These are phyloP conservation scores for Tylopilus sp. DNA, from an alignment of 768 basidiomycete genomes.

Conservation along the genomic window DNA sequence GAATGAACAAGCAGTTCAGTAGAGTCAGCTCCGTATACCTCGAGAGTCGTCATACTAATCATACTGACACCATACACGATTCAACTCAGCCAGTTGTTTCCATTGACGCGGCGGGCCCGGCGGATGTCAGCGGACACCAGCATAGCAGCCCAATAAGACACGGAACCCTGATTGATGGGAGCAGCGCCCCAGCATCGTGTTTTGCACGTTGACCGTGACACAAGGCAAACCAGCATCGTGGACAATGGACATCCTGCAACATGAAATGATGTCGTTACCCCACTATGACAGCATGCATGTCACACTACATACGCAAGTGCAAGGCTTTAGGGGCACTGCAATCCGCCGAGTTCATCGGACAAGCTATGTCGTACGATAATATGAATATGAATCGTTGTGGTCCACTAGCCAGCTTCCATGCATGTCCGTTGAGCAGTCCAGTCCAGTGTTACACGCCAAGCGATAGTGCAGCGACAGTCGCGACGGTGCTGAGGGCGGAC, in stretches of 20 bases:
- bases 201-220: constrained; percentile 10
- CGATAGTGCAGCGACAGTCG: neutral
- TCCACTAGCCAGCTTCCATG: too few species aligned
- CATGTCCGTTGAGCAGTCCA: neutral
- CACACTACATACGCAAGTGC: too few species aligned
- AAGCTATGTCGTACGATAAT: neutral
- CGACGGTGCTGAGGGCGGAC: neutral
- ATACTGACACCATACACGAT: too few species aligned
- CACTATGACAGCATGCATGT: neutral
- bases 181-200: neutral
- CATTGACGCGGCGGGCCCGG: too few species aligned
- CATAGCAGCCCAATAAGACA: too few species aligned
- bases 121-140: neutral
- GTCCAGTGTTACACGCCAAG: neutral
- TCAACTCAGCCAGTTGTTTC: neutral
- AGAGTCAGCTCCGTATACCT: too few species aligned
- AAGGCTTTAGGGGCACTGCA: neutral
- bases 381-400: too few species aligned
- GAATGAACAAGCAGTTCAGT: too few species aligned
- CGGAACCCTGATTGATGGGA: neutral
- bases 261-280: neutral
- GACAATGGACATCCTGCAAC: constrained; percentile 4
- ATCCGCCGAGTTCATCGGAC: neutral
- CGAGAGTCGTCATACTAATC: too few species aligned
- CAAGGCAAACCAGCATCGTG: constrained; percentile 1